Base-by-base conservation (phyloP, 805 yeast genomes). In the Maudiozyma barnettii region DNA sequence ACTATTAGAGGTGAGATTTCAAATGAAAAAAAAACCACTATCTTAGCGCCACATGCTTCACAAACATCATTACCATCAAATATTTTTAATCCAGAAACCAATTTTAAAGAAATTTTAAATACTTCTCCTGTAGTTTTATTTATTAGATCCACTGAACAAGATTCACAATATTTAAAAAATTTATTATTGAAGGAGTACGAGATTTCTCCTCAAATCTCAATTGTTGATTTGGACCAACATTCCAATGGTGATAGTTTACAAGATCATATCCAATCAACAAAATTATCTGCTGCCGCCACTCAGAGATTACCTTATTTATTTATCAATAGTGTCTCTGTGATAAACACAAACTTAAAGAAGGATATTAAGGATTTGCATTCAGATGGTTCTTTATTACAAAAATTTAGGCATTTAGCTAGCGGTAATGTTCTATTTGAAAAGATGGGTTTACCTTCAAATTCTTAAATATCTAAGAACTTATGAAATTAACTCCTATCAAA, bases 181-280 rank as follows among this genome's bases (percentile, higher is more conserved):
- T 67, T 89, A 41, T 68, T 89, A 45, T 64, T 66, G 18, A 76
- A 74, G 19, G 77, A 78, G 54, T 87, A 87, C 65, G 77, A 76
- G 48, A 76, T 89, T 48, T 74, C 75, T 4, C 97, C 97, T 2
- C 70, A 73, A 39, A 87, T 89, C 1, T 65, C 74, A 5, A 72
- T 84, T 45, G 88, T 89, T 13, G 97, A 90, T 61, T 71, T 89
- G 44, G 95, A 89, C 64, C 74, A 72, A 58, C 95, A 88, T 63
- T 70, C 73, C 38, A 73, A 85, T 60, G 96, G 96, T 2, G 60
- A 67, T 3, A 80, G 74, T 52, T 72, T 90, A 51, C 95, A 88
- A 65, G 74, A 71, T 18, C 82, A 82, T 61, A 73, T 89, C 46
- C 40, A 38, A 19, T 33, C 42, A 16, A 45, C 49, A 16, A 51